Percentiles rank a stretch among this genome's conserved stretches.
Evolutionary conservation across 441 rosid genomes (phyloP).

Genomic region (Manihot esculenta): DNA sequence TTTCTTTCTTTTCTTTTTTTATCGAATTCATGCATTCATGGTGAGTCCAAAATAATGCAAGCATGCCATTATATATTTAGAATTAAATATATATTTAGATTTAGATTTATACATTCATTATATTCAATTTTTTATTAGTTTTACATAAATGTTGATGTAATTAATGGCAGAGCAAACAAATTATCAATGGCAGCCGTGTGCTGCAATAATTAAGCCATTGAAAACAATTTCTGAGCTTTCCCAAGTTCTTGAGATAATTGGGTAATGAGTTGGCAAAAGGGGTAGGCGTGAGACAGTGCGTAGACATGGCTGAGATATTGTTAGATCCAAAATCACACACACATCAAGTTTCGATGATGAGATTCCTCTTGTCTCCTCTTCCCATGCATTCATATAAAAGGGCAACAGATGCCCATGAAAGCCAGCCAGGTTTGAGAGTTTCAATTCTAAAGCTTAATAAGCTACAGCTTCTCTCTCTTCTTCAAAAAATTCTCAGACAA

Average conservation of each 20-base stretch:
- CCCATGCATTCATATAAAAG: not conserved
- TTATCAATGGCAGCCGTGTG: not conserved
- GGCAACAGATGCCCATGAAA: not conserved
- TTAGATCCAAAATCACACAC: constrained; percentile 16
- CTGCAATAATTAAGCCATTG: constrained; percentile 2
- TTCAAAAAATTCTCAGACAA: not conserved
- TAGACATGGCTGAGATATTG: constrained; percentile 22
- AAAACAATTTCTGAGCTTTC: not conserved
- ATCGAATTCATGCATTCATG: too few species aligned
- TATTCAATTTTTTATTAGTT: too few species aligned
- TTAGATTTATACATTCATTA: too few species aligned
- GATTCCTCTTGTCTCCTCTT: constrained; percentile 31
- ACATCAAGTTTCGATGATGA: constrained; percentile 5
- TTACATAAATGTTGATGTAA: too few species aligned
- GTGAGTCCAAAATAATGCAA: too few species aligned
- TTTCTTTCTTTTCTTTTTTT: too few species aligned
- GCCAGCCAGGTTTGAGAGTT: not conserved
- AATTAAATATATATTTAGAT: too few species aligned
- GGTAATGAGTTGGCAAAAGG: constrained; percentile 15
- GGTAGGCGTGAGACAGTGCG: constrained; percentile 29
- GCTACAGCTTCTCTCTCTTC: not conserved
- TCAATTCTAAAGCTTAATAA: not conserved
- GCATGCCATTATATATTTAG: too few species aligned
- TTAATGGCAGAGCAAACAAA: too few species aligned
- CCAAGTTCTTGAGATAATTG: not conserved